These are phyloP conservation scores for Cytospora leucostoma DNA, from an alignment of 2,329 filamentous ascomycete genomes.

Conservation along the genomic window DNA sequence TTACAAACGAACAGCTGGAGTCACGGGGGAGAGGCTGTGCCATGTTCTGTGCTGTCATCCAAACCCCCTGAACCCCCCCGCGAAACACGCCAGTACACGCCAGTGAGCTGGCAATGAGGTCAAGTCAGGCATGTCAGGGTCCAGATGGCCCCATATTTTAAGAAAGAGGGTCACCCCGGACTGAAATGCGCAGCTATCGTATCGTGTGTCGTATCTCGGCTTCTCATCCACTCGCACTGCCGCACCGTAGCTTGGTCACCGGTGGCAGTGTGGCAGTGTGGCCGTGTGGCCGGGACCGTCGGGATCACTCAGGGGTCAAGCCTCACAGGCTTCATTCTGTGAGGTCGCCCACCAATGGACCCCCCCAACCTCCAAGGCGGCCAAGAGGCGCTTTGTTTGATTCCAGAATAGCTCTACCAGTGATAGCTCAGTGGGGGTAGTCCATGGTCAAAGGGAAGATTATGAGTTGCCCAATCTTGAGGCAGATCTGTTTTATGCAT, in stretches of 20 bases:
- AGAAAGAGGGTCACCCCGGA: neutral
- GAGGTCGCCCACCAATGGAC: neutral
- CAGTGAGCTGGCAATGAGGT: neutral
- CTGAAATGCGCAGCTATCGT: neutral
- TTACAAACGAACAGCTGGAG: conserved; percentile 15
- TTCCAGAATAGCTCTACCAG: neutral
- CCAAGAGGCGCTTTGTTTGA: neutral
- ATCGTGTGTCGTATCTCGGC: neutral
- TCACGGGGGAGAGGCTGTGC: conserved; percentile 44
- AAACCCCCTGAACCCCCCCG: neutral
- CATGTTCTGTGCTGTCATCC: conserved; percentile 43
- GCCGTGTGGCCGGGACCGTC: neutral
- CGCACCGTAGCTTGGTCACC: neutral
- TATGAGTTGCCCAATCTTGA: too few relatives aligned
- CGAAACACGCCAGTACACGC: neutral
- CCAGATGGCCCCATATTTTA: neutral
- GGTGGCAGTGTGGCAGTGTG: neutral
- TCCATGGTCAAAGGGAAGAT: too few relatives aligned
- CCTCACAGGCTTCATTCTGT: neutral
- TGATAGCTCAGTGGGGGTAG: too few relatives aligned
- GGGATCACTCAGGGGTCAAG: neutral
- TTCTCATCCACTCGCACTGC: too few relatives aligned
- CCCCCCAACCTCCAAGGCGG: neutral
- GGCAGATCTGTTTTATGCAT: too few relatives aligned
- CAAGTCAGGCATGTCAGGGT: neutral